Base-by-base conservation (phyloP, 192 early-diverging fungal species). In the Rhizophagus prolifer region DNA sequence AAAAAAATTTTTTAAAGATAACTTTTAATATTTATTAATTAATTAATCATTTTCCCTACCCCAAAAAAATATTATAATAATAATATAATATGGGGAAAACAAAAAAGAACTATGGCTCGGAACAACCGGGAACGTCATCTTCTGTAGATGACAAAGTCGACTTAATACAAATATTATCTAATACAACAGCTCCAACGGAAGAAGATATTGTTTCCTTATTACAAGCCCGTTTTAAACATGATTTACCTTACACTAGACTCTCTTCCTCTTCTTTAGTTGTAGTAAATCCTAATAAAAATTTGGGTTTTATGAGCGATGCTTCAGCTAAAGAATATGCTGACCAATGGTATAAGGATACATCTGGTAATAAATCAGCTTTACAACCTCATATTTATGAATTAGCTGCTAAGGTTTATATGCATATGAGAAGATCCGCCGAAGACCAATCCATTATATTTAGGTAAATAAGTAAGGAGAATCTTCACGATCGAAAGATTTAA, bases 381-480 rank as follows among this genome's bases (percentile, higher is more conserved):
- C 80, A 82, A 47, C 92, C 92, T 36, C 90, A 93, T 63, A 83
- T 91, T 21, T 93, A 85, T 74, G 91, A 91, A 61, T 81, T 93
- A 9, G 93, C 91, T 3, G 86, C 88, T n/a, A 86, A 83, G 38
- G 87, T 92, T 0, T 94, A 94, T 75, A 82, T 89, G 69, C 89
- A 92, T 50, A 79, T 94, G 79, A 76, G 92, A 75, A 80, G 91
- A 73, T 81, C 88, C 19, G 88, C 87, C 2, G 88, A 93, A 79
- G 90, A 92, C 77, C 91, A 93, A 72, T 78, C 82, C 21, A 81
- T 94, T 44, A 78, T 93, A 9, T 80, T 93, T 47, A 91, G 86
- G 89, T 85, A 84, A 74, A 62, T 58, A 30, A 13, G 47, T 54
- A 21, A 21, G 16, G 19, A 4, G 14, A 38, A n/a, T 8, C 36